Base-by-base conservation (phyloP, 129 eudicot genomes). In the Rutidosis leptorrhynchoides region DNA sequence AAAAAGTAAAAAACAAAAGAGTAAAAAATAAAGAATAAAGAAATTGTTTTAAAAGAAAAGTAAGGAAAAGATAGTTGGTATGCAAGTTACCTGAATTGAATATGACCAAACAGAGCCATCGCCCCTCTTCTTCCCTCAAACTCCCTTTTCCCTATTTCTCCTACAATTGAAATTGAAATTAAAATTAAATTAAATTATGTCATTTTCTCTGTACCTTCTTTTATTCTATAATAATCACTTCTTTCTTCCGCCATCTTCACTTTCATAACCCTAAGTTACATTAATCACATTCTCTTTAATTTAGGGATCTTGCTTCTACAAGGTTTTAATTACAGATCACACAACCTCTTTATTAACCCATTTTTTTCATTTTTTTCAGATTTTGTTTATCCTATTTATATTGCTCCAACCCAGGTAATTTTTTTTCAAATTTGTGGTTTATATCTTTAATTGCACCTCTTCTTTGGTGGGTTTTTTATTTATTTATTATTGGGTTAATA, bases 191-290 rank as follows among this genome's bases (percentile, higher is more conserved):
- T 40, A 9, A 65, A 45, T 29, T 67, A 67, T 71, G 76, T 56
- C 23, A 45, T 33, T 42, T 46, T 32, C 43, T 68, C 17, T 53
- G 21, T 58, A 22, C 56, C 21, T 49, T 59, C 64, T 59, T 24
- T 52, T 33, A 45, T 43, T 69, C 0, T 24, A 59, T 60, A 46
- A 49, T 71, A 46, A 49, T 71, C 67, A 71, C 67, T 58, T 70
- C 66, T 71, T 46, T 59, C 67, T 17, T 71, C 68, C 68, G 68
- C 60, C 76, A 71, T 71, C 76, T 21, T 71, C 76, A 71, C 76
- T 71, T 71, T 71, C 48, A 20, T 71, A 71, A 71, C 61, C 76
- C 76, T 61, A 71, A 60, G 37, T 46, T 46, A 45, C 67, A 40
- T 48, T 11, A 1, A 24, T 55, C 2, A 22, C 0, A 57, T 2